Evolutionary conservation across 2,329 filamentous ascomycete genomes (phyloP).

Genomic region (Neoascochyta sp.): DNA sequence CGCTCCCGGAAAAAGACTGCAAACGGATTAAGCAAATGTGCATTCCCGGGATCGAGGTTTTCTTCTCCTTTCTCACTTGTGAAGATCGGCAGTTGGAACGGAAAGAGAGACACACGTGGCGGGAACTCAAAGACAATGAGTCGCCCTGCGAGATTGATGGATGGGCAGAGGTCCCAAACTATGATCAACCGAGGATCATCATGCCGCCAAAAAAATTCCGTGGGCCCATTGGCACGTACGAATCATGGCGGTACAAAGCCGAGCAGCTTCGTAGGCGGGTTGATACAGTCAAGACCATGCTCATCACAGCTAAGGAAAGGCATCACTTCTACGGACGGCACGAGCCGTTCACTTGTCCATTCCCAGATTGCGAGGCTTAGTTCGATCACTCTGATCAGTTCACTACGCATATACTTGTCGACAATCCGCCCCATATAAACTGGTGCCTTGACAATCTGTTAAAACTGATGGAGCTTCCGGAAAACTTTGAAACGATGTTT

Average conservation of each 20-base stretch:
- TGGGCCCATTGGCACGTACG: conserved; percentile 4
- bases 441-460: too few species aligned
- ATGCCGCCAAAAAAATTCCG: conserved; percentile 7
- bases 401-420: conserved; percentile 3
- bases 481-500: too few species aligned
- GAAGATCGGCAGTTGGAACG: conserved; percentile 1
- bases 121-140: conserved; percentile 4
- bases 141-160: too few species aligned
- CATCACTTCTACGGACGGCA: conserved; percentile 3
- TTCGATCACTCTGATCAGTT: conserved; percentile 3
- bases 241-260: conserved; percentile 1
- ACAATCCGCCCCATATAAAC: too few species aligned
- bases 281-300: conserved; percentile 1
- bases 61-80: conserved; percentile 1
- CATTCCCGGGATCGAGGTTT: conserved; percentile 5
- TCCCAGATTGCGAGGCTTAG: conserved; percentile 1
- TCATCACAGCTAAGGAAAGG: conserved; percentile 1
- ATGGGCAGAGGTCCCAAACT: conserved; percentile 2
- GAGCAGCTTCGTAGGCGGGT: conserved; percentile 1
- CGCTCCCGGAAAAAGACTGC: conserved; percentile 1
- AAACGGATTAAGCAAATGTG: conserved; percentile 3
- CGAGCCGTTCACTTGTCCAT: conserved; percentile 1
- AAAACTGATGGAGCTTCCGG: too few species aligned
- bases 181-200: conserved; percentile 7
- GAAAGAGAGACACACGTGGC: conserved; percentile 6